Conservation (phyloP, 1,284 basidiomycete genomes). For the Marasmius sp. region DNA sequence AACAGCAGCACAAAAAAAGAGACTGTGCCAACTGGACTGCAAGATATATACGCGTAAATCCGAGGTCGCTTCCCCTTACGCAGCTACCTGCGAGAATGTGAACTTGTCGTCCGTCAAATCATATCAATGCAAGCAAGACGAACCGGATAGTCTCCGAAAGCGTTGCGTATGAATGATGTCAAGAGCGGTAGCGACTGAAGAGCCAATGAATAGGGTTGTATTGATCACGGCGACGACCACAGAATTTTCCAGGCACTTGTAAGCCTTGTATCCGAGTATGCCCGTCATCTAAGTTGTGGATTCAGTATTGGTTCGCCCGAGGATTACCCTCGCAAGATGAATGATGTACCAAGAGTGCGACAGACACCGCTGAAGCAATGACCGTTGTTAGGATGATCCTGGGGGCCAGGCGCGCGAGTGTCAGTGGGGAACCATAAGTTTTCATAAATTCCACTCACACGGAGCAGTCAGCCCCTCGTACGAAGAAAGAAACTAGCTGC, state of each 20-base stretch:
- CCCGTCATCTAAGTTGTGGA: slow-evolving; percentile 51
- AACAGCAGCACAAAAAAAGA: slow-evolving; percentile 58
- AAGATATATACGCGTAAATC: slow-evolving; percentile 46
- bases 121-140: slow-evolving; percentile 6
- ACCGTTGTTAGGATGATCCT: slow-evolving; percentile 42
- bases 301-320: neutral
- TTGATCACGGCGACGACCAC: slow-evolving; percentile 46
- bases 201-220: slow-evolving; percentile 40
- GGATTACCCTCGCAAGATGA: neutral
- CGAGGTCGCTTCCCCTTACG: slow-evolving; percentile 29
- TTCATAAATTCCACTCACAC: slow-evolving; percentile 20
- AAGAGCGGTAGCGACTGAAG: slow-evolving; percentile 40
- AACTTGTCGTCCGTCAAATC: neutral
- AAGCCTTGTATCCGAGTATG: slow-evolving; percentile 66
- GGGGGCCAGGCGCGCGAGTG: neutral
- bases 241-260: slow-evolving; percentile 62
- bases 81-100: slow-evolving; percentile 35
- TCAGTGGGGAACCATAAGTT: neutral
- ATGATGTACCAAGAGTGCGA: slow-evolving; percentile 45
- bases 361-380: slow-evolving; percentile 37
- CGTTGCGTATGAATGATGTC: slow-evolving; percentile 40
- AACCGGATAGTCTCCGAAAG: slow-evolving; percentile 47
- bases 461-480: slow-evolving; percentile 32
- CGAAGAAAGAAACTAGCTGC: slow-evolving; percentile 47
- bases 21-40: slow-evolving; percentile 54